Conservation (phyloP, 2,329 filamentous ascomycete genomes). For the Laburnicola sp. region DNA sequence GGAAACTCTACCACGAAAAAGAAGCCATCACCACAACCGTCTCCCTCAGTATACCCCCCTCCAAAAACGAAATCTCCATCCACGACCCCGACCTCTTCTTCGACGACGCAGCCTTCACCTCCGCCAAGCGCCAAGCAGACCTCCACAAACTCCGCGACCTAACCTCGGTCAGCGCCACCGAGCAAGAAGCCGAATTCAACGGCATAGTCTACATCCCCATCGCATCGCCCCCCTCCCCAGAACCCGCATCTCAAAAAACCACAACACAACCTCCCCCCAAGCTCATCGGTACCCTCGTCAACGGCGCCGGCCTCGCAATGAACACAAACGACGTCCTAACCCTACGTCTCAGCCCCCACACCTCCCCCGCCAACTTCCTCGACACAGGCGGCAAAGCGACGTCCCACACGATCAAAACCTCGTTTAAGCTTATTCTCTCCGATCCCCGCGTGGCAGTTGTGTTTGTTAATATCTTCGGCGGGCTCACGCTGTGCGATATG, state of each 20-base stretch:
- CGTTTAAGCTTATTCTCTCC: constrained; percentile 71
- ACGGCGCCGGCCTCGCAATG: constrained; percentile 88
- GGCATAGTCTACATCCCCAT: constrained; percentile 80
- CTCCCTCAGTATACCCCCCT: constrained; percentile 47
- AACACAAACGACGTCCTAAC: constrained; percentile 82
- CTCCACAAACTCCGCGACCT: constrained; percentile 62
- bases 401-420: constrained; percentile 74
- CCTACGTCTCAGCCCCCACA: constrained; percentile 58
- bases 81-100: constrained; percentile 64
- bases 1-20: constrained; percentile 63
- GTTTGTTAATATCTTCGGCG: constrained; percentile 73
- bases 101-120: constrained; percentile 70
- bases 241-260: background rate
- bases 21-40: constrained; percentile 67
- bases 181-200: constrained; percentile 65
- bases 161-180: constrained; percentile 56
- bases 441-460: constrained; percentile 73
- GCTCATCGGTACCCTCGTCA: constrained; percentile 81
- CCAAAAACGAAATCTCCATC: constrained; percentile 52
- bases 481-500: constrained; percentile 76
- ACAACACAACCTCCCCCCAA: constrained; percentile 36
- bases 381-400: constrained; percentile 91
- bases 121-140: constrained; percentile 62
- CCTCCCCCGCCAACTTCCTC: constrained; percentile 77
- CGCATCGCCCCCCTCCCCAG: constrained; percentile 15